Conservation (phyloP, 75 land plant genomes). For the Adiantum capillusveneris region DNA sequence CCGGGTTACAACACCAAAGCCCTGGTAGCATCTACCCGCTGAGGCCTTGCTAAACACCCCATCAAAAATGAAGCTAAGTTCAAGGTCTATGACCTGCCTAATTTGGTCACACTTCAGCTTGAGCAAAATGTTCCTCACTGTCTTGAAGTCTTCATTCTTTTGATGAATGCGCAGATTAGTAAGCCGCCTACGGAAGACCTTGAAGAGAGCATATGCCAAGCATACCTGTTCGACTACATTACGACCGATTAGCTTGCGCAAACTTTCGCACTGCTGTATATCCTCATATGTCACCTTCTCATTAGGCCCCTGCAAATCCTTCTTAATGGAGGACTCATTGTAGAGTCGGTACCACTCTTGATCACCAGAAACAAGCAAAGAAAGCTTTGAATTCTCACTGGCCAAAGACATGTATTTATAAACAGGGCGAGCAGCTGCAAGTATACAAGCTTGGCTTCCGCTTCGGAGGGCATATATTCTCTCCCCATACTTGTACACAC, state of each 20-base stretch:
- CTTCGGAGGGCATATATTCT: neutral
- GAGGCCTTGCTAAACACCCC: conserved; percentile 2
- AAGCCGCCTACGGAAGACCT: neutral
- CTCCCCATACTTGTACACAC: neutral
- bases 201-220: neutral
- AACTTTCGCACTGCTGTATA: neutral
- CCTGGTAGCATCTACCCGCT: neutral
- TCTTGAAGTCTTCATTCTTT: neutral
- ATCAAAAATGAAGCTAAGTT: conserved; percentile 4
- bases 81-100: neutral
- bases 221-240: neutral
- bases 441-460: neutral
- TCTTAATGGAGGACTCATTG: neutral
- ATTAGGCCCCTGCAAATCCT: neutral
- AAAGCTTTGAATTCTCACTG: neutral
- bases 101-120: neutral
- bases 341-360: neutral
- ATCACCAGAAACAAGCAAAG: neutral
- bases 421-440: neutral
- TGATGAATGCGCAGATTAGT: conserved; percentile 1
- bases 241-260: neutral
- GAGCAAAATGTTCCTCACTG: neutral
- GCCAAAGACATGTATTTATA: neutral
- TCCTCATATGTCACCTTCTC: neutral
- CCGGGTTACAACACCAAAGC: neutral